Evolutionary conservation across 768 basidiomycete species (phyloP), one percentile per base, ranked within the genome.

Genomic region (Porphyrellus cyaneotinctus): DNA sequence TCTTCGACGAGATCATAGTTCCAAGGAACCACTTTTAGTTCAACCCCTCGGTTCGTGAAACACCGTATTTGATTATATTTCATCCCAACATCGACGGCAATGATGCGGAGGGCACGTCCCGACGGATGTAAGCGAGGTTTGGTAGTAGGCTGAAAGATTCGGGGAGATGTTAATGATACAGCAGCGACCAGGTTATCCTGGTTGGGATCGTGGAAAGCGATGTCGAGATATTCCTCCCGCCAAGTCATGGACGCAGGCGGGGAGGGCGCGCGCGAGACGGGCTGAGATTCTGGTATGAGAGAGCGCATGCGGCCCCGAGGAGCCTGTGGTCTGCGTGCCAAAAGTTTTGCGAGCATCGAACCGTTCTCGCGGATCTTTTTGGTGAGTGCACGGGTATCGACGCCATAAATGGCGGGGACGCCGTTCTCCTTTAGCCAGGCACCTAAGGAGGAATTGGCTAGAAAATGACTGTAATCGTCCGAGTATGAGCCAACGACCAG

Each of bases 51-150:
- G 33, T 83, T 77, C 38, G 82, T 83, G 74, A 99, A 97, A 76
- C 97, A 99, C 31, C 97, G 82, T 61, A 98, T 94, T 72, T 99
- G 97, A 72, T 98, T 98, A 76, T 90, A 97, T 73, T 99, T 99
- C 91, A 98, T 98, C n/a, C 97, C 97, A 46, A 98, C 95, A 68
- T 99, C 97, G 53, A 98, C 74, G 6, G 92, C 93, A 15, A 99
- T 65, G 26, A 99, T 81, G 54, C 97, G 88, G 28, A 98, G 67
- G 1, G 82, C 73, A 45, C 94, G 83, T 28, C 89, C 91, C 1
- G 83, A 85, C 3, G 91, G 88, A 65, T 97, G 91, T 31, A 82
- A 67, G 48, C 74, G 80, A 22, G 82, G 75, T n/a, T 65, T 65
- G 33, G 69, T 68, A 10, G 77, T 77, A 18, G 89, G 84, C 59